Conservation (phyloP, 345 rosid genomes). For the Sonneratia alba region DNA sequence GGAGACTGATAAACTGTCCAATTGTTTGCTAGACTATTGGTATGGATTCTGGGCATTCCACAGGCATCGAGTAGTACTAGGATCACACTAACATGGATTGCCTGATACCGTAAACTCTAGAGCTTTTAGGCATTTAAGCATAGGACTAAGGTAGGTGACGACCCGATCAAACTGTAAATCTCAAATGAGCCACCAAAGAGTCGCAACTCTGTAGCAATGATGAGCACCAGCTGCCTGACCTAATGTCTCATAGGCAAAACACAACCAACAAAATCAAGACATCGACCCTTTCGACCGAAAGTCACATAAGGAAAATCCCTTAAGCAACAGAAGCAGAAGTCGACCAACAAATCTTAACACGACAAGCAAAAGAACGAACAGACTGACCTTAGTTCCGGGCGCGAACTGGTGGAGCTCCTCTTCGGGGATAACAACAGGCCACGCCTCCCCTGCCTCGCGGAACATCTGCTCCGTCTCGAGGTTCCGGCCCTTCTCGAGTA, state of each 20-base stretch:
- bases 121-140: neutral
- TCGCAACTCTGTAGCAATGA: neutral
- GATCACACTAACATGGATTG: neutral
- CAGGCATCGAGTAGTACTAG: no score
- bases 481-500: slow-evolving; percentile 64
- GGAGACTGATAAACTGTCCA: neutral
- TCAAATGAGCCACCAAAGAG: neutral
- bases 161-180: neutral
- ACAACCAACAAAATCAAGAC: neutral
- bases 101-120: neutral
- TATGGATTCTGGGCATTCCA: no score
- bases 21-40: no score
- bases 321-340: no score
- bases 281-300: slow-evolving; percentile 17
- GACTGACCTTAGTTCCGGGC: slow-evolving; percentile 69
- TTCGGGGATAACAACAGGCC: slow-evolving; percentile 80
- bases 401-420: slow-evolving; percentile 55
- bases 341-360: neutral
- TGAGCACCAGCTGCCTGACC: no score
- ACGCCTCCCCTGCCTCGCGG: slow-evolving; percentile 80
- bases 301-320: slow-evolving; percentile 6
- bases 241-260: neutral
- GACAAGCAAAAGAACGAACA: neutral
- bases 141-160: no score
- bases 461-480: slow-evolving; percentile 94